Conservation (phyloP, 257 asterid species). For the Solanum commersonii region DNA sequence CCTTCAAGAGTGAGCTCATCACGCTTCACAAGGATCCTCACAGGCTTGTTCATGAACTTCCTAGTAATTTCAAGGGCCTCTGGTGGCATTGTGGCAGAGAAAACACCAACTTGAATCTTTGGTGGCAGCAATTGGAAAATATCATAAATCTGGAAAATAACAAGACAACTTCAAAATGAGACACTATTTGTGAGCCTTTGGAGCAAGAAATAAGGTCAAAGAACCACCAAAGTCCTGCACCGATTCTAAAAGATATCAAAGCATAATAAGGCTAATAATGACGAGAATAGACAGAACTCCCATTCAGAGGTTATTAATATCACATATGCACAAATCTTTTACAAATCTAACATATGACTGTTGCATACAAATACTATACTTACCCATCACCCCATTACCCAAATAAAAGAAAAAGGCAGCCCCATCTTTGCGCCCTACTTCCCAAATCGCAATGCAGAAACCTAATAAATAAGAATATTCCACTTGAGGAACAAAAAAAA, state of each 20-base stretch:
- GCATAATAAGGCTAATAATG: neutral
- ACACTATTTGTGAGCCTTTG: neutral
- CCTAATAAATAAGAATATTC: neutral
- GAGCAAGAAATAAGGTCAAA: neutral
- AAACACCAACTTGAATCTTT: conserved; percentile 39
- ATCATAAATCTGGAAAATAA: conserved; percentile 26
- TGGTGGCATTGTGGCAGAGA: conserved; percentile 46
- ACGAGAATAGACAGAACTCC: neutral
- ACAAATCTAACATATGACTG: neutral
- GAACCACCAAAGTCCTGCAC: neutral
- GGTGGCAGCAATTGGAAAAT: conserved; percentile 42
- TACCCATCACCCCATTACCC: too few relatives aligned
- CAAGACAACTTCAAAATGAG: neutral
- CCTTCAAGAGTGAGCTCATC: conserved; percentile 46
- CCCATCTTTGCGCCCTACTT: neutral
- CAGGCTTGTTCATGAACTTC: conserved; percentile 44
- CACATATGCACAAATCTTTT: neutral
- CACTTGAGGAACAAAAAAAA: neutral
- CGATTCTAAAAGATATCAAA: neutral
- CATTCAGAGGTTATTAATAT: neutral
- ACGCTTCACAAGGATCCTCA: conserved; percentile 37
- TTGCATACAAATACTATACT: neutral
- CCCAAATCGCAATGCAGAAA: neutral
- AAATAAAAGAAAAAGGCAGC: neutral
- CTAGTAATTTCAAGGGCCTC: conserved; percentile 43